Base-by-base conservation (phyloP, 23 red algal genomes). In the Gracilaria caudata region DNA sequence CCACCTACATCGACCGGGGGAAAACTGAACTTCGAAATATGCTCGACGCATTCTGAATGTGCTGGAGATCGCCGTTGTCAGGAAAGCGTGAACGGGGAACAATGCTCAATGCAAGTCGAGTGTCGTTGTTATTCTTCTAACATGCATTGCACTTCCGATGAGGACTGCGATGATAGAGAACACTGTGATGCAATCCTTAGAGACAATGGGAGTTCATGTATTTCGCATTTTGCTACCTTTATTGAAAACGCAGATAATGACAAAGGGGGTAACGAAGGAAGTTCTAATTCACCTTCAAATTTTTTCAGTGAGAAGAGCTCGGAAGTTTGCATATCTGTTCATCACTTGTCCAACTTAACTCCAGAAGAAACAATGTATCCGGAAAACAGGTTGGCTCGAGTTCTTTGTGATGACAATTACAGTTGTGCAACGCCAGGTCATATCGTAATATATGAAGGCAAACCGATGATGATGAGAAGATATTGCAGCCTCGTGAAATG, bases 391-490 rank as follows among this genome's bases (percentile, higher is more conserved):
- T 17, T 37, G 19, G 77, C 80, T 19, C 29, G 60, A 17, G 80
- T 84, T 21, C 30, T 84, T 17, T 84, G 80, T 51, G 80, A 84
- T 26, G 26, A 47, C 1, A 29, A 66, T 41, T 36, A 72, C 32
- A 84, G 33, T 43, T 84, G 80, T 37, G 80, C 60, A 7, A 84
- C 80, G 10, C 58, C 26, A 44, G 80, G 80, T 49, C 80, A 84
- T 59, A 71, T 84, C 7, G 80, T 84, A 6, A 63, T 37, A 5
- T 84, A 60, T 37, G 25, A 51, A 25, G 60, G 24, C 10, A 40
- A 51, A n/a, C 59, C 80, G 17, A 84, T 84, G 80, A 84, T 65
- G 63, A 84, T 84, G 80, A 84, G 80, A 58, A 70, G 29, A 3
- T 84, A 84, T 36, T 84, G 80, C 37, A 11, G 25, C 4, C 28